A percentile compares a stretch with the other conserved stretches of the same genome.
Conservation (phyloP, 2,329 filamentous ascomycete species). For the Aspergillus floridensis region DNA sequence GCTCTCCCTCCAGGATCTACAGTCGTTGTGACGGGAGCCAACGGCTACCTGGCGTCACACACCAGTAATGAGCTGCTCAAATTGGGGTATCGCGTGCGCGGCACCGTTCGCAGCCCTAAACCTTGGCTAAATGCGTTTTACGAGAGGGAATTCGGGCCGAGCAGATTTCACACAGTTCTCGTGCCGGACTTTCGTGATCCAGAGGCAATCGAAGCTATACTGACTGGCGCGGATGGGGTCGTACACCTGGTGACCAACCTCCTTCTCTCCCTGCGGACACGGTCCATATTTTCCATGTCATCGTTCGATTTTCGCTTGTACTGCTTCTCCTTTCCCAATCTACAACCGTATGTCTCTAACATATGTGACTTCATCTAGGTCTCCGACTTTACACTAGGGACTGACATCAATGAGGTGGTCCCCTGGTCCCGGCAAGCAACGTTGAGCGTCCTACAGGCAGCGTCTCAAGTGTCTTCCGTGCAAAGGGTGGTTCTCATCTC, state of each 20-base stretch:
- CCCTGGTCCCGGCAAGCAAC: no score
- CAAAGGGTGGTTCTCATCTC: constrained; percentile 20
- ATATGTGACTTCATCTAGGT: no score
- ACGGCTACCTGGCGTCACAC: constrained; percentile 46
- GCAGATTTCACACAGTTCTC: neutral
- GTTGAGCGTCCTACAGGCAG: no score
- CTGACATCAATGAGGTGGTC: no score
- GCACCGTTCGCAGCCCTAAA: constrained; percentile 40
- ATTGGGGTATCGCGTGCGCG: constrained; percentile 43
- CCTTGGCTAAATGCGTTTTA: constrained; percentile 32
- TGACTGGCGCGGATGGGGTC: no score
- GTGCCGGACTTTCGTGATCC: neutral
- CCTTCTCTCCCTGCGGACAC: no score
- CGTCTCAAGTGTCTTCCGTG: neutral
- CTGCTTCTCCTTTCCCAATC: no score
- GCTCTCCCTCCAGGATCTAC: constrained; percentile 15
- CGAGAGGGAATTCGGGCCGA: constrained; percentile 19
- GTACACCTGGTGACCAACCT: no score
- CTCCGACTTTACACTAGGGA: constrained; percentile 6
- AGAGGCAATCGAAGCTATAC: neutral
- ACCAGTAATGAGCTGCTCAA: constrained; percentile 40
- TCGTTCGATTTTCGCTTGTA: no score
- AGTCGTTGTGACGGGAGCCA: constrained; percentile 48
- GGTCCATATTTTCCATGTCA: no score
- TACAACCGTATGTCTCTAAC: no score